Conservation (phyloP, 495 filamentous ascomycete species). For the Aspergillus biplanus region DNA sequence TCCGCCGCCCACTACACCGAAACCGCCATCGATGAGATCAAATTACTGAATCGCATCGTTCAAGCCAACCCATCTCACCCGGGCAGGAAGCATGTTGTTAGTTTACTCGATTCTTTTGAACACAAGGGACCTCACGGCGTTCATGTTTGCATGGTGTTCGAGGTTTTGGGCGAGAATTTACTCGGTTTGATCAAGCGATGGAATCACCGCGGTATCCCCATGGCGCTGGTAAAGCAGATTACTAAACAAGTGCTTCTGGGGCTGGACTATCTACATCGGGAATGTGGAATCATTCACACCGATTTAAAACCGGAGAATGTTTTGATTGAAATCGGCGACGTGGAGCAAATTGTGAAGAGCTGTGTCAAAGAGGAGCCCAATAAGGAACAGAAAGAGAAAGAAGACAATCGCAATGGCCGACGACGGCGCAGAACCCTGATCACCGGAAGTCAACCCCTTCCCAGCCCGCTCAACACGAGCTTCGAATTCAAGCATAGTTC, state of each 20-base stretch:
- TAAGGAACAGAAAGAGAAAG: conserved; percentile 78
- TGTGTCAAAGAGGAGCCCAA: conserved; percentile 84
- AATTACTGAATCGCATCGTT: conserved; percentile 94
- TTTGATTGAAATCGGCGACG: conserved; percentile 97
- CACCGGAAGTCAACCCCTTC: conserved; percentile 94
- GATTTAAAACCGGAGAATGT: conserved; percentile 99
- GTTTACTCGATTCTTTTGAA: conserved; percentile 93
- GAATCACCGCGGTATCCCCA: conserved; percentile 96
- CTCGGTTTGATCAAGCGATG: conserved; percentile 96
- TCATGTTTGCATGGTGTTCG: conserved; percentile 99
- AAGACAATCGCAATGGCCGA: conserved; percentile 93
- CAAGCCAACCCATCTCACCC: conserved; percentile 92
- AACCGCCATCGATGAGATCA: conserved; percentile 98
- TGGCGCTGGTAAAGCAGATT: conserved; percentile 96
- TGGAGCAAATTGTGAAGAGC: conserved; percentile 93
- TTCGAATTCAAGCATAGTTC: conserved; percentile 80
- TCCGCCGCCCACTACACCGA: conserved; percentile 98
- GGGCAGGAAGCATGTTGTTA: conserved; percentile 91
- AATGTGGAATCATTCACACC: conserved; percentile 99
- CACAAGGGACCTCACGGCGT: conserved; percentile 96
- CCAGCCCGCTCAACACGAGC: conserved; percentile 89
- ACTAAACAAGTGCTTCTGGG: conserved; percentile 97
- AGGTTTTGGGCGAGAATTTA: conserved; percentile 95
- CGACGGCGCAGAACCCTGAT: conserved; percentile 90
- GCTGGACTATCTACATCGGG: conserved; percentile 92